Base-by-base conservation (phyloP, 2,329 filamentous ascomycete species). In the Torrubiella hemipterigena region DNA sequence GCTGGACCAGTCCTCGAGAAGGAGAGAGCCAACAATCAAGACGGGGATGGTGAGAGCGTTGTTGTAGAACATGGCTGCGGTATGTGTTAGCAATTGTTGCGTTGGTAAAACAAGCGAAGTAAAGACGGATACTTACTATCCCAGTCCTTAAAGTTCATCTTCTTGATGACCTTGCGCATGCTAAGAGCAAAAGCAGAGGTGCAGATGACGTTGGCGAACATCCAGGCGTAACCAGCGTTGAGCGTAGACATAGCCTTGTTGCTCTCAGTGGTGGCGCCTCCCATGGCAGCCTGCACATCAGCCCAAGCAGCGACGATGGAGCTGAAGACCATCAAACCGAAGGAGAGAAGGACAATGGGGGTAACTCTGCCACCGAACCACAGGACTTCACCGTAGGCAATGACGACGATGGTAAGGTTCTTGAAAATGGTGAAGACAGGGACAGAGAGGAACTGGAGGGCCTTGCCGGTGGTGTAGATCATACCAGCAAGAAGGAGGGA, bases 401-500 rank as follows among this genome's bases (percentile, higher is more conserved):
- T 98, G 42, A 96, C 77, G 49, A 98, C 96, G 56, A 93, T 98
- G 38, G 91, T 96, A 65, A 98, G 61, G 64, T 98, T 98, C 73
- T 98, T 98, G 73, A 98, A 98, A 55, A 98, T 98, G 34, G 91
- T 98, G 63, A 98, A 98, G 17, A 98, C 91, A 16, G 91, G 91
- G 34, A 98, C 93, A 19, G 87, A 95, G 38, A 98, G 81, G 60
- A 79, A 96, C 60, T 95, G 86, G 27, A 98, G 76, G 14, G 91
- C 86, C 65, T 95, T 95, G 49, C 84, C 91, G 49, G 85, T 79
- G 33, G 91, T 96, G 63, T 96, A 98, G 59, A 98, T 96, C 91
- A 96, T 98, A 54, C 86, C 87, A 51, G 96, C 91, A 42, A 98
- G 77, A 39, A 96, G 81, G 33, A 95, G 67, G 35, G 91, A 93